phyloP scores from a whole-genome alignment of 1,284 basidiomycete species.

The Leucoagaricus sp. region DNA sequence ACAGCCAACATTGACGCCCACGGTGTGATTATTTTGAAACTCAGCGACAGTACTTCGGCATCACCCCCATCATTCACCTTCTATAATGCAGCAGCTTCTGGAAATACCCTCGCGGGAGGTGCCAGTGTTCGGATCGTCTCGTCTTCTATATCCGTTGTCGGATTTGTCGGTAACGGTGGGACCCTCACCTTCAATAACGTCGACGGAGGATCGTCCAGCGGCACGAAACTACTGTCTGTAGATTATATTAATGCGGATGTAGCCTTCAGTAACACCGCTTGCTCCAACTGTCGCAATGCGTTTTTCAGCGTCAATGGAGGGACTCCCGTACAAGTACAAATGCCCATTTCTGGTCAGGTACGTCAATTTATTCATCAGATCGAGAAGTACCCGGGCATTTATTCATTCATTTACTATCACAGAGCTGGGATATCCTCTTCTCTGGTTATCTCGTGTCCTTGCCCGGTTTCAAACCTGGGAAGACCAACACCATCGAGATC shows the following conservation, averaged over 20 bases:
- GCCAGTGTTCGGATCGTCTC: slow-evolving; percentile 41
- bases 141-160: slow-evolving; percentile 40
- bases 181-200: slow-evolving; percentile 43
- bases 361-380: slow-evolving; percentile 14
- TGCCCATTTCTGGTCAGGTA: slow-evolving; percentile 52
- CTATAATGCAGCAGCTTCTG: slow-evolving; percentile 39
- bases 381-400: no score
- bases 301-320: slow-evolving; percentile 49
- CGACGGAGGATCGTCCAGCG: slow-evolving; percentile 42
- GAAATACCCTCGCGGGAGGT: slow-evolving; percentile 40
- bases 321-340: slow-evolving; percentile 41
- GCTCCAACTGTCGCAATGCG: slow-evolving; percentile 49
- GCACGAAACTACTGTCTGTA: slow-evolving; percentile 43
- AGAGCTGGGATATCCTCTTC: slow-evolving; percentile 48
- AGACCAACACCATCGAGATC: slow-evolving; percentile 42
- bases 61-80: slow-evolving; percentile 37
- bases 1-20: slow-evolving; percentile 41
- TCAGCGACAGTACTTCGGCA: slow-evolving; percentile 30
- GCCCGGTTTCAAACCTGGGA: slow-evolving; percentile 42
- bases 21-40: slow-evolving; percentile 42
- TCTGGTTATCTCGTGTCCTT: slow-evolving; percentile 41
- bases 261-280: slow-evolving; percentile 42
- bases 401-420: neutral
- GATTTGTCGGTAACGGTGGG: slow-evolving; percentile 44
- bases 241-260: slow-evolving; percentile 52